phyloP scores from a whole-genome alignment of 2,329 filamentous ascomycete species.

The Fusarium sp. region DNA sequence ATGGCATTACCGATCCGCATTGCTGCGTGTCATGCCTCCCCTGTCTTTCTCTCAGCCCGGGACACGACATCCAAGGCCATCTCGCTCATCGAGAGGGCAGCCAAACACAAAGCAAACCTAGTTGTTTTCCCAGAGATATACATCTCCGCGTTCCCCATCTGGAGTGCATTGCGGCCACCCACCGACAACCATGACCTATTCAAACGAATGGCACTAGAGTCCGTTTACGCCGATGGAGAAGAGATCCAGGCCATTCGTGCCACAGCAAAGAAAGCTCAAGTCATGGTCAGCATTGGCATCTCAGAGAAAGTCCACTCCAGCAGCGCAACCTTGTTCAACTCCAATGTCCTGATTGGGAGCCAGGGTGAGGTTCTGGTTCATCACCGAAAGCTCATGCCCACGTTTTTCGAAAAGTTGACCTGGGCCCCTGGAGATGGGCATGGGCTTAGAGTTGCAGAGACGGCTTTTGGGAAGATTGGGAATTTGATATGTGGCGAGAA shows the following conservation, averaged over 20 bases:
- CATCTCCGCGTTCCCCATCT: conserved; percentile 65
- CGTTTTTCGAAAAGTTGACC: conserved; percentile 68
- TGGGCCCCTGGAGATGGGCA: conserved; percentile 65
- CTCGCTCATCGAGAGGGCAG: conserved; percentile 57
- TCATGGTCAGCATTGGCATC: conserved; percentile 62
- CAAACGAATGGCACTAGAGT: conserved; percentile 57
- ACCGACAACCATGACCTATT: conserved; percentile 64
- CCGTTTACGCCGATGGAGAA: conserved; percentile 58
- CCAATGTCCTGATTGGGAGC: conserved; percentile 59
- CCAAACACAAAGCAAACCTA: conserved; percentile 57
- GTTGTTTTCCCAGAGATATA: conserved; percentile 66
- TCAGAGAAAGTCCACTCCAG: conserved; percentile 60
- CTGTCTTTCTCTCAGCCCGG: conserved; percentile 52
- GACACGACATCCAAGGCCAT: conserved; percentile 58
- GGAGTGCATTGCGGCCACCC: conserved; percentile 60
- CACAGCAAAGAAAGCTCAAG: conserved; percentile 50
- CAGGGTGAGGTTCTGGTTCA: conserved; percentile 61
- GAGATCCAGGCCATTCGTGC: conserved; percentile 57
- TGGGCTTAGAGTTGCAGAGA: conserved; percentile 61
- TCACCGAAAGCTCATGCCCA: conserved; percentile 66
- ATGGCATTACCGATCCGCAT: conserved; percentile 15
- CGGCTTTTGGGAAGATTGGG: conserved; percentile 59
- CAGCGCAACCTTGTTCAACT: conserved; percentile 62
- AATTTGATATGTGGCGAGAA: conserved; percentile 68
- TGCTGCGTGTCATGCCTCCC: background rate